These are phyloP conservation scores for Nicotiana sylvestris DNA, from an alignment of 257 asterid genomes.

Conservation along the genomic window DNA sequence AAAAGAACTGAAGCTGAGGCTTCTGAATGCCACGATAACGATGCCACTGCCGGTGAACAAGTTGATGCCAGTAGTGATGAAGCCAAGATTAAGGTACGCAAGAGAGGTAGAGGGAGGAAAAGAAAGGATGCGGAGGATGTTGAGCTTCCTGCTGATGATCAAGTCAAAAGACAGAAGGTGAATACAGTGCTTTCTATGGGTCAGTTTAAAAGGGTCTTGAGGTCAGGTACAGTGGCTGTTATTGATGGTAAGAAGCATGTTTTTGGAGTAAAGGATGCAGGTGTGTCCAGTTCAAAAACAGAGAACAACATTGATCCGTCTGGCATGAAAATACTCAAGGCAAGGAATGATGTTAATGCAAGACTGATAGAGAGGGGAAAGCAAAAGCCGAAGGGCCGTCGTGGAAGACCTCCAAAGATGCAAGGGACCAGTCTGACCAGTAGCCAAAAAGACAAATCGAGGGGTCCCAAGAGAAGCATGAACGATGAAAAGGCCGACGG, in stretches of 20 bases:
- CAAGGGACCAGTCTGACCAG: slow-evolving; percentile 5
- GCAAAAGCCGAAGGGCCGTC: slow-evolving; percentile 23
- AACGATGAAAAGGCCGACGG: slow-evolving; percentile 15
- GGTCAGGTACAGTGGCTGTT: slow-evolving; percentile 60
- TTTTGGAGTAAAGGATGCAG: slow-evolving; percentile 22
- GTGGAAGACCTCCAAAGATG: slow-evolving; percentile 36
- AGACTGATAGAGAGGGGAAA: slow-evolving; percentile 5
- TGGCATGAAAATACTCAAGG: slow-evolving; percentile 5
- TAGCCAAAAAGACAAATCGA: slow-evolving; percentile 8
- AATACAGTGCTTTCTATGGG: slow-evolving; percentile 21
- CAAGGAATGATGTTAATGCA: slow-evolving; percentile 9
- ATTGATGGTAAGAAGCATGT: slow-evolving; percentile 41
- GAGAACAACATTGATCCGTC: slow-evolving; percentile 2
- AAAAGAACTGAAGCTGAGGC: slow-evolving; percentile 12
- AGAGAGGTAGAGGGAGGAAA: slow-evolving; percentile 27
- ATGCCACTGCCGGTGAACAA: not conserved
- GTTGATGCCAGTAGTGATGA: not conserved
- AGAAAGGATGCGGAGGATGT: slow-evolving; percentile 17
- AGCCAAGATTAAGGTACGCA: not conserved
- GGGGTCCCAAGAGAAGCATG: slow-evolving; percentile 6
- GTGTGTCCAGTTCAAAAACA: slow-evolving; percentile 10
- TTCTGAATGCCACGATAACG: not conserved
- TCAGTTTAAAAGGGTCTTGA: slow-evolving; percentile 56
- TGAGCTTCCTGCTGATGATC: not conserved
- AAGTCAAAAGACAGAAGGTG: slow-evolving; percentile 10